Evolutionary conservation across 2,329 filamentous ascomycete genomes (phyloP).

Genomic region (Hymenoscyphus repandus): DNA sequence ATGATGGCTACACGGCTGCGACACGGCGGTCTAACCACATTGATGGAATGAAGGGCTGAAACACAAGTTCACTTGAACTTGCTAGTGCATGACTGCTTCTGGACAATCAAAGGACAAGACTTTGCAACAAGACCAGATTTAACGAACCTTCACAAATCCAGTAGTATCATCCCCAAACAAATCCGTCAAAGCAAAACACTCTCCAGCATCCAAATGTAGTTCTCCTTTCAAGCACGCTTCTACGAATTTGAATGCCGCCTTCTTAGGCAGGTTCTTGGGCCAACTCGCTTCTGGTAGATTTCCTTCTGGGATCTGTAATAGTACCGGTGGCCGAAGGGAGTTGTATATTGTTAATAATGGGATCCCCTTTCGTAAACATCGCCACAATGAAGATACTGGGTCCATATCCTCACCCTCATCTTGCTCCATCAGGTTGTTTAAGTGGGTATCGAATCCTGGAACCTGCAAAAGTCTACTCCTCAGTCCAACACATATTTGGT

Average conservation of each 20-base stretch:
- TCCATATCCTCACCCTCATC: slow-evolving; percentile 62
- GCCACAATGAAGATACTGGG: slow-evolving; percentile 89
- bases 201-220: slow-evolving; percentile 69
- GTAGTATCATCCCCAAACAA: slow-evolving; percentile 92
- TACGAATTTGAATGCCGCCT: slow-evolving; percentile 87
- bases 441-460: slow-evolving; percentile 71
- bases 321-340: slow-evolving; percentile 64
- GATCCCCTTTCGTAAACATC: slow-evolving; percentile 74
- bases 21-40: too few relatives aligned
- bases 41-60: too few relatives aligned
- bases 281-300: slow-evolving; percentile 63
- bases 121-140: background rate
- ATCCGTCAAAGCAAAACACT: slow-evolving; percentile 89
- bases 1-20: too few relatives aligned
- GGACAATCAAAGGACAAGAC: background rate
- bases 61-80: too few relatives aligned
- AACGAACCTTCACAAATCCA: slow-evolving; percentile 85
- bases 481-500: slow-evolving; percentile 87
- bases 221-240: slow-evolving; percentile 76
- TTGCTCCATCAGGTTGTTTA: slow-evolving; percentile 67
- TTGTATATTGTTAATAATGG: slow-evolving; percentile 90
- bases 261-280: slow-evolving; percentile 78
- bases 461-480: slow-evolving; percentile 78
- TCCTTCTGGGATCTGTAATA: slow-evolving; percentile 61
- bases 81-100: too few relatives aligned